Evolutionary conservation across 257 asterid species (phyloP).

Genomic region (Jaltomata sinuosa): DNA sequence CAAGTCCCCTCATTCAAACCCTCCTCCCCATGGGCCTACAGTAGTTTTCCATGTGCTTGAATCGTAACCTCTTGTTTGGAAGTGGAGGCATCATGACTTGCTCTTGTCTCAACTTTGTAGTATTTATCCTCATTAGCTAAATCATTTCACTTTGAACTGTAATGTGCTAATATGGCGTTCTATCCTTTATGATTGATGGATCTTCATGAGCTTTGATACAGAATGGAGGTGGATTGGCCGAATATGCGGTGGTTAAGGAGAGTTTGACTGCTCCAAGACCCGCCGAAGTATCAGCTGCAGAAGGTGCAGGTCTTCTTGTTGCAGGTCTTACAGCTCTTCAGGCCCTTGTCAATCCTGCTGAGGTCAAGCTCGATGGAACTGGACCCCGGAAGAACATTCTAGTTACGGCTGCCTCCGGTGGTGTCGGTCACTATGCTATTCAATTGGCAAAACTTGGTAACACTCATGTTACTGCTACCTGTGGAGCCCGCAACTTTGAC

Average conservation of each 20-base stretch:
- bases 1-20: background rate
- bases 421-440: slow-evolving; percentile 68
- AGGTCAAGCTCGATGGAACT: slow-evolving; percentile 31
- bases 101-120: background rate
- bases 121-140: background rate
- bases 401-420: slow-evolving; percentile 67
- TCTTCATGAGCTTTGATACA: slow-evolving; percentile 4
- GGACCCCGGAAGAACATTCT: slow-evolving; percentile 46
- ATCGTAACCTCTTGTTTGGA: background rate
- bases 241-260: slow-evolving; percentile 50
- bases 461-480: slow-evolving; percentile 65
- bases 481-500: slow-evolving; percentile 66
- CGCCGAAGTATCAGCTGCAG: slow-evolving; percentile 42
- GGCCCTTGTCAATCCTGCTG: slow-evolving; percentile 36
- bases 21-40: background rate
- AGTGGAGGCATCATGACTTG: background rate
- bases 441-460: slow-evolving; percentile 72
- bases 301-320: slow-evolving; percentile 46
- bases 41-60: background rate
- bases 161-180: background rate
- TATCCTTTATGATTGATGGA: background rate
- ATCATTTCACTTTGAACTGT: background rate
- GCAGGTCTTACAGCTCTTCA: slow-evolving; percentile 52
- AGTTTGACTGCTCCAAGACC: slow-evolving; percentile 40
- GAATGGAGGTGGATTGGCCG: slow-evolving; percentile 64